Evolutionary conservation across 495 filamentous ascomycete species (phyloP).

Genomic region (Penicillium manginii): DNA sequence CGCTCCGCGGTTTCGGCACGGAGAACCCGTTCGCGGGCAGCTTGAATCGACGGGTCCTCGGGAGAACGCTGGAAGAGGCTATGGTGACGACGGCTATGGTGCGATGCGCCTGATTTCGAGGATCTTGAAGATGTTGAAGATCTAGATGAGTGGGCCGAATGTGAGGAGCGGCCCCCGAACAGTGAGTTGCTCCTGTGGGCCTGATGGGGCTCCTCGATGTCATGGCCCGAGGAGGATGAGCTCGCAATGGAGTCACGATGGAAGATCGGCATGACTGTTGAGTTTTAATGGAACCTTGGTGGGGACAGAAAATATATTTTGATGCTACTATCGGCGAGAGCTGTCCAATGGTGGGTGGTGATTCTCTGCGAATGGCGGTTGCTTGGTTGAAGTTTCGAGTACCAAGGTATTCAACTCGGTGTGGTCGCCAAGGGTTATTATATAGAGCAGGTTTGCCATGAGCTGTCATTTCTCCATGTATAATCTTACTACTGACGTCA

Average conservation of each 20-base stretch:
- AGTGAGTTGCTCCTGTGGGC: constrained; percentile 7
- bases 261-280: constrained; percentile 32
- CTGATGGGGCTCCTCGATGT: constrained; percentile 21
- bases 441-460: not conserved
- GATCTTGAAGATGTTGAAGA: constrained; percentile 17
- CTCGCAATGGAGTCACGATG: constrained; percentile 29
- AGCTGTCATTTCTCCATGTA: not conserved
- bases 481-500: not conserved
- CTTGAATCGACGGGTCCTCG: constrained; percentile 61
- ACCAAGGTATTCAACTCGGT: too few species aligned
- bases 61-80: constrained; percentile 51
- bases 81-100: constrained; percentile 28
- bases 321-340: too few species aligned
- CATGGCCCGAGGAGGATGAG: constrained; percentile 18
- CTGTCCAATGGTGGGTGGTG: too few species aligned
- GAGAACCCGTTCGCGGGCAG: constrained; percentile 60
- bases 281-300: not conserved
- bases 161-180: constrained; percentile 20
- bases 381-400: not conserved
- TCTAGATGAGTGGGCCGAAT: constrained; percentile 8
- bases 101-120: constrained; percentile 24
- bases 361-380: not conserved
- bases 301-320: not conserved
- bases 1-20: constrained; percentile 61
- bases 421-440: not conserved